Base-by-base conservation (phyloP, 2,329 filamentous ascomycete genomes). In the Chlorencoelia australis region DNA sequence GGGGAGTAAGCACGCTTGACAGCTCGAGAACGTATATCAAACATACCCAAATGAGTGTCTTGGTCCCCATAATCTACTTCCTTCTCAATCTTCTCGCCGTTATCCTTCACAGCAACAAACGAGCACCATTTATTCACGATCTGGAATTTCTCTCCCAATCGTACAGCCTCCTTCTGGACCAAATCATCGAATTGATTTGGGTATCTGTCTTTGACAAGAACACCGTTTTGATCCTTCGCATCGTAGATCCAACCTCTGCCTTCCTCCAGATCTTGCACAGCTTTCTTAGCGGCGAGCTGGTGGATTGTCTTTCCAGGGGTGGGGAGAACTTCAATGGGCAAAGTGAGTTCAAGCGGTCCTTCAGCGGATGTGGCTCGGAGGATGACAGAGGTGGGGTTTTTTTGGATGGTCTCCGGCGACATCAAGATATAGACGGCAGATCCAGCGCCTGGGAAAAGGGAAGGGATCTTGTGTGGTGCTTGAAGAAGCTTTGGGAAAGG, bases 61-160 rank as follows among this genome's bases (percentile, higher is more conserved):
- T n/a, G n/a, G n/a, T n/a, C n/a, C n/a, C n/a, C n/a, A n/a, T n/a
- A n/a, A n/a, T n/a, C n/a, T n/a, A 30, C 29, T 29, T 26, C 14
- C 4, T 31, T 14, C 11, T 32, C 19, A 27, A 40, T 40, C 2
- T 37, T 35, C 24, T 40, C 24, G 2, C 45, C 38, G 33, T 63
- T 57, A 7, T 65, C 60, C 42, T 78, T 65, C 2, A 82, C 65
- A 2, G 82, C 82, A 3, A 86, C 73, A 44, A 86, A 87, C 0
- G 79, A 82, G 49, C 75, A 82, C 70, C 75, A 82, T 51, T 78
- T 81, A 1, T 78, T 73, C 2, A 68, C 72, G 7, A 86, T 70
- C 48, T 83, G 78, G 49, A 74, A 83, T 39, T 67, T 63, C 9
- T 77, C 66, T 0, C 81, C 80, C 0, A 86, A 62, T 0, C 71